phyloP scores from a whole-genome alignment of 768 basidiomycete species.

The Hydnomerulius pinastri region DNA sequence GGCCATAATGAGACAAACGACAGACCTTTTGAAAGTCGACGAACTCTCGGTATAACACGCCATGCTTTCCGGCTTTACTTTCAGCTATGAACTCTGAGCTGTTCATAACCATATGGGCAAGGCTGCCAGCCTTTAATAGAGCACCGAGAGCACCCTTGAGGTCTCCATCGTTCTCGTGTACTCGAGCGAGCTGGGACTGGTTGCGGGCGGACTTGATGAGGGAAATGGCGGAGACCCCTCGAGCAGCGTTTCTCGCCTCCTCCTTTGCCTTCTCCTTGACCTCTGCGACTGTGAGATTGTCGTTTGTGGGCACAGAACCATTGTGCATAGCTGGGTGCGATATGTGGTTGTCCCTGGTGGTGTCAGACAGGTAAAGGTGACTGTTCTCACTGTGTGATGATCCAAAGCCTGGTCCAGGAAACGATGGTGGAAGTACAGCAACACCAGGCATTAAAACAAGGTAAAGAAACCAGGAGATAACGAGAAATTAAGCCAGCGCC shows the following conservation, averaged over 20 bases:
- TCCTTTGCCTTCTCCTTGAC: conserved; percentile 50
- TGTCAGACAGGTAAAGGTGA: conserved; percentile 13
- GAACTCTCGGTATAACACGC: conserved; percentile 63
- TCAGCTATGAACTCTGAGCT: conserved; percentile 57
- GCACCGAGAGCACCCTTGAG: conserved; percentile 60
- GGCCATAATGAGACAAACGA: conserved; percentile 15
- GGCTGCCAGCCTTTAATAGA: conserved; percentile 60
- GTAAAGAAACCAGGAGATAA: not conserved
- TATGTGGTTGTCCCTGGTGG: conserved; percentile 16
- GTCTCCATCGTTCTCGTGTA: conserved; percentile 57
- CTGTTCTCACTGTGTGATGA: conserved; percentile 28
- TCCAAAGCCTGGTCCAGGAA: conserved; percentile 31
- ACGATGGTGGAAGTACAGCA: conserved; percentile 40
- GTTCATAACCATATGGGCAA: conserved; percentile 60
- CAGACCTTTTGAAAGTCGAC: conserved; percentile 65
- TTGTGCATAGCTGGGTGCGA: conserved; percentile 40
- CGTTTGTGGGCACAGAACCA: conserved; percentile 29
- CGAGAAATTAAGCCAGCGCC: not conserved
- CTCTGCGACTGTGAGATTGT: conserved; percentile 42
- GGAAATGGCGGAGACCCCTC: conserved; percentile 58
- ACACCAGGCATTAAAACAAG: conserved; percentile 43
- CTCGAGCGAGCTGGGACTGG: conserved; percentile 55
- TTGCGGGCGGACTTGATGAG: conserved; percentile 64
- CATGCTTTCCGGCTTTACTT: conserved; percentile 49
- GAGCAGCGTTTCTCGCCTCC: conserved; percentile 51